These are phyloP conservation scores for Pseudopithomyces chartarum DNA, from an alignment of 2,329 filamentous ascomycete genomes.

Conservation along the genomic window DNA sequence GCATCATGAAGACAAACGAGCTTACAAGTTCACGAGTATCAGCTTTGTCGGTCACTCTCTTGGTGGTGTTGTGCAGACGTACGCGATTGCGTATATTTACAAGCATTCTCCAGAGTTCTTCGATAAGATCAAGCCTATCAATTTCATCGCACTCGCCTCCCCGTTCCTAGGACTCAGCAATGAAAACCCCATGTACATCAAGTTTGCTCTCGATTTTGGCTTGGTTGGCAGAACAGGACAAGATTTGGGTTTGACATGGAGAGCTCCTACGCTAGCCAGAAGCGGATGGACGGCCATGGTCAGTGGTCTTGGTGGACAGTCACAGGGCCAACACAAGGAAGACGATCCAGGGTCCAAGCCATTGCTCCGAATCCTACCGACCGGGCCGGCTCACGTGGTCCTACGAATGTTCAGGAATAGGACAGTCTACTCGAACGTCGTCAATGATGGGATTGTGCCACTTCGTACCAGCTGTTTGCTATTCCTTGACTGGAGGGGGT, in stretches of 20 bases:
- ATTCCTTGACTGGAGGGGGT: constrained; percentile 94
- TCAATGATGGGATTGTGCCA: constrained; percentile 96
- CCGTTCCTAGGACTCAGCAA: constrained; percentile 93
- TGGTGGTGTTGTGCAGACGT: constrained; percentile 87
- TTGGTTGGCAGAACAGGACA: constrained; percentile 95
- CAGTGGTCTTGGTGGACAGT: constrained; percentile 73
- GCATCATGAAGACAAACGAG: constrained; percentile 54
- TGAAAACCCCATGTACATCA: constrained; percentile 96
- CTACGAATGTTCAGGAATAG: constrained; percentile 87
- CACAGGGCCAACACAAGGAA: constrained; percentile 57
- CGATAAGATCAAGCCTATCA: constrained; percentile 80
- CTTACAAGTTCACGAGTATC: constrained; percentile 89
- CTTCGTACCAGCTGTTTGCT: constrained; percentile 93
- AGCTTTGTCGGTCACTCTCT: constrained; percentile 94
- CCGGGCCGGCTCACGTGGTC: constrained; percentile 85
- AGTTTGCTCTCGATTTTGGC: constrained; percentile 94
- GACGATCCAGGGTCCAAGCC: constrained; percentile 85
- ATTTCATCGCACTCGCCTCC: constrained; percentile 86
- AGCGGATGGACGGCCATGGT: constrained; percentile 90
- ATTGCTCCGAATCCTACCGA: constrained; percentile 83
- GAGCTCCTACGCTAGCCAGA: constrained; percentile 80
- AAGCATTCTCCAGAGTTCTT: constrained; percentile 95
- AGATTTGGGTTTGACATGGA: constrained; percentile 93
- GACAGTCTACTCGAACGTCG: constrained; percentile 94
- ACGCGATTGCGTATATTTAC: constrained; percentile 94